Percentiles rank a stretch among this genome's conserved stretches.
phyloP scores from a whole-genome alignment of 345 rosid species.

The Lumnitzera racemosa region DNA sequence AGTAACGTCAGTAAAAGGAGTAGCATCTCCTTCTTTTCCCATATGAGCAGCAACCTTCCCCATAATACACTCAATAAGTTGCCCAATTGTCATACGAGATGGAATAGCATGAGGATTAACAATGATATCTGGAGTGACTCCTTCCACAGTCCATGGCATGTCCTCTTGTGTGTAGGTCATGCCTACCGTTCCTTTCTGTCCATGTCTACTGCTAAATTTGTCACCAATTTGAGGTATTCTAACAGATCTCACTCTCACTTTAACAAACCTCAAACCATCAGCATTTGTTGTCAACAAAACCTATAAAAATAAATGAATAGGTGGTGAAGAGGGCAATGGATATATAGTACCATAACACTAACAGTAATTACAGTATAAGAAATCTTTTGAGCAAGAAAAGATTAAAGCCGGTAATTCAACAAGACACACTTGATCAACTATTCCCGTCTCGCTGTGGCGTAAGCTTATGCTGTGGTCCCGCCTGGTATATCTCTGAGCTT shows the following conservation, averaged over 20 bases:
- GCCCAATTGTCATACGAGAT: conserved; percentile 97
- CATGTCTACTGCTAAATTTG: conserved; percentile 97
- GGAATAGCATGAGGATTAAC: conserved; percentile 99
- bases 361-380: not conserved
- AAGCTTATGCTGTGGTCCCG: conserved; percentile 97
- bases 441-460: conserved; percentile 95
- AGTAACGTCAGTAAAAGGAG: conserved; percentile 98
- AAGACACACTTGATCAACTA: conserved; percentile 84
- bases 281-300: conserved; percentile 96
- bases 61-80: conserved; percentile 98
- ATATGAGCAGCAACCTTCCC: conserved; percentile 99
- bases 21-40: conserved; percentile 99
- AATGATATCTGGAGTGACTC: conserved; percentile 85
- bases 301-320: conserved; percentile 20
- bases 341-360: no score
- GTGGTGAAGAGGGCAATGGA: no score
- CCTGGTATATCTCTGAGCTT: conserved; percentile 61
- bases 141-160: conserved; percentile 99
- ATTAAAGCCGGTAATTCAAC: not conserved
- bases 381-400: not conserved
- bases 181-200: conserved; percentile 99
- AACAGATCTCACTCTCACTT: conserved; percentile 95
- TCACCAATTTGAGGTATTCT: conserved; percentile 97
- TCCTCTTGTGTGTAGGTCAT: conserved; percentile 99
- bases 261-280: conserved; percentile 95